Percentiles rank a stretch among this genome's conserved stretches.
phyloP scores from a whole-genome alignment of 768 basidiomycete species.

The Porphyrellus cyaneotinctus region DNA sequence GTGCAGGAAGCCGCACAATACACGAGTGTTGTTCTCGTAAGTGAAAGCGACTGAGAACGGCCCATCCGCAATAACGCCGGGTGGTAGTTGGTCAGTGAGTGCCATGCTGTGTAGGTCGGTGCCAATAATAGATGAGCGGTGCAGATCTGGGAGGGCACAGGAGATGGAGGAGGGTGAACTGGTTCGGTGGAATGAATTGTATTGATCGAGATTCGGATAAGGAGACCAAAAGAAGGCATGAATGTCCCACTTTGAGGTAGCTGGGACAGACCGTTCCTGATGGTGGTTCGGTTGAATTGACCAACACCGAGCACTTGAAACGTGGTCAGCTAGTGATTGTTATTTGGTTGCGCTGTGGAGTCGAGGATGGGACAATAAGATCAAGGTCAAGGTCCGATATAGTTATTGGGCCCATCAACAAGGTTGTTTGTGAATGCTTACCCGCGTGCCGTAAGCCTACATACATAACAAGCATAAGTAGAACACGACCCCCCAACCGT shows the following conservation, averaged over 20 bases:
- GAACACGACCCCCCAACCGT: constrained; percentile 23
- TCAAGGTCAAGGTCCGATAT: constrained; percentile 24
- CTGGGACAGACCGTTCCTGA: constrained; percentile 28
- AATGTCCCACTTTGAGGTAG: constrained; percentile 16
- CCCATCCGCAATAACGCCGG: constrained; percentile 21
- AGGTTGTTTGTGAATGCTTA: constrained; percentile 36
- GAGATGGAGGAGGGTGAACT: constrained; percentile 9
- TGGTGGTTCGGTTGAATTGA: constrained; percentile 18
- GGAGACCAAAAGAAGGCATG: constrained; percentile 9
- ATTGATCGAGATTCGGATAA: constrained; percentile 26
- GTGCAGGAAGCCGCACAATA: constrained; percentile 5
- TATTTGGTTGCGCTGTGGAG: background rate
- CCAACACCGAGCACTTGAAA: background rate
- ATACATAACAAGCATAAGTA: constrained; percentile 31
- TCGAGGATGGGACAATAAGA: background rate
- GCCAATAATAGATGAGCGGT: constrained; percentile 6
- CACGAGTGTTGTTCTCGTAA: constrained; percentile 12
- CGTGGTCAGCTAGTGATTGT: background rate
- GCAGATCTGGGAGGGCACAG: constrained; percentile 10
- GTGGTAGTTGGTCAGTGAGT: background rate
- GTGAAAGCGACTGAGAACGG: constrained; percentile 1
- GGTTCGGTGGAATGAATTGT: constrained; percentile 15
- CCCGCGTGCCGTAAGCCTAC: constrained; percentile 34
- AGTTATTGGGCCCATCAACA: constrained; percentile 29
- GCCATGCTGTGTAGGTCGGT: constrained; percentile 3